A percentile compares a stretch with the other conserved stretches of the same genome.
phyloP scores from a whole-genome alignment of 208 protist species.

The Angomonas deanei region DNA sequence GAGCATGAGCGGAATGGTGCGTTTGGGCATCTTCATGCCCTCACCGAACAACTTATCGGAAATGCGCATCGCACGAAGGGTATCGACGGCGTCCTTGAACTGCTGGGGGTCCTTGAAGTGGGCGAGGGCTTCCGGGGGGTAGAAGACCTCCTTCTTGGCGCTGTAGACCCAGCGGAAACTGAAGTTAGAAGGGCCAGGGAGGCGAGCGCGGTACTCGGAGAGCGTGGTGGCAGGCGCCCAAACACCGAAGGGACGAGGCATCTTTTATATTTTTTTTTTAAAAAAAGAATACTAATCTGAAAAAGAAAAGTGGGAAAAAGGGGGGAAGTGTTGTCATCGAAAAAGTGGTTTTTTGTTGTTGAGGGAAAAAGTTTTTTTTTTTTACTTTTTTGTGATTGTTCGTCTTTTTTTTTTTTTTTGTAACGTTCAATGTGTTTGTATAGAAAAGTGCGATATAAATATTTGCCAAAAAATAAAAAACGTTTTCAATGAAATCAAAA shows the following conservation, averaged over 20 bases:
- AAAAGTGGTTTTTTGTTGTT: neutral
- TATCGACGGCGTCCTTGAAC: constrained; percentile 83
- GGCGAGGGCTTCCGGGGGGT: constrained; percentile 75
- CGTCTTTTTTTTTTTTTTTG: constrained; percentile 1
- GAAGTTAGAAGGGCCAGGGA: constrained; percentile 54
- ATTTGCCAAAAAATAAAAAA: constrained; percentile 9
- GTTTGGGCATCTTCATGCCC: constrained; percentile 63
- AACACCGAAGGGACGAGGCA: constrained; percentile 84
- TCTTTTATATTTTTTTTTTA: constrained; percentile 17
- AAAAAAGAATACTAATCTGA: neutral
- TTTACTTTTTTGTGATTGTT: neutral
- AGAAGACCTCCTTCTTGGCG: constrained; percentile 69
- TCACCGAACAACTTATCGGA: constrained; percentile 85
- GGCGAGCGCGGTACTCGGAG: constrained; percentile 72
- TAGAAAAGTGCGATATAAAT: neutral
- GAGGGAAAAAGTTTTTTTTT: constrained; percentile 2
- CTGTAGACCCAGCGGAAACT: constrained; percentile 37
- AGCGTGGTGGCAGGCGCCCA: constrained; percentile 84
- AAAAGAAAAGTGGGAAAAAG: constrained; percentile 13
- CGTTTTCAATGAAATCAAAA: constrained; percentile 7
- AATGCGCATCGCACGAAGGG: constrained; percentile 63
- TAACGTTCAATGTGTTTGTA: neutral
- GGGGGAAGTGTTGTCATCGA: constrained; percentile 1
- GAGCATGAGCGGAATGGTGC: constrained; percentile 37
- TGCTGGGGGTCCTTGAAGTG: constrained; percentile 86